Conservation (phyloP, 257 asterid genomes). For the Fraxinus americana region DNA sequence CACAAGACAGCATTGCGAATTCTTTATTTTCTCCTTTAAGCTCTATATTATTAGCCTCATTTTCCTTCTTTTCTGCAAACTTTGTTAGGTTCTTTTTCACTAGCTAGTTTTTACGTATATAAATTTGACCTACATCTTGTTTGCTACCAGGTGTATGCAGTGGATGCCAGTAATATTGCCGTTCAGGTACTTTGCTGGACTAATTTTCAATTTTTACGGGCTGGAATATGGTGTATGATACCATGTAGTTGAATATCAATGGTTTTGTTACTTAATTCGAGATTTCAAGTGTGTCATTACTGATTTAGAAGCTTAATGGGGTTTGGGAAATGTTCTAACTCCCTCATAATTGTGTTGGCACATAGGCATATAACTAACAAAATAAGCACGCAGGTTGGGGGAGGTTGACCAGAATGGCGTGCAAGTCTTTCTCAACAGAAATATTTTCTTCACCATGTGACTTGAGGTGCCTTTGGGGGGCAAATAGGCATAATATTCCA, state of each 20-base stretch:
- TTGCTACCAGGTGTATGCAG: slow-evolving; percentile 88
- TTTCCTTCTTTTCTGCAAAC: background rate
- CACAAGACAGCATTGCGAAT: background rate
- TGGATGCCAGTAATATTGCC: slow-evolving; percentile 98
- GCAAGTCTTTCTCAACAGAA: too few relatives aligned
- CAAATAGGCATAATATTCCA: background rate
- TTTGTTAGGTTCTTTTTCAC: background rate
- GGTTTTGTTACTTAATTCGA: background rate
- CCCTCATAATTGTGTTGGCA: background rate
- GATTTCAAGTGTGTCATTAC: background rate
- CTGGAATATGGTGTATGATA: slow-evolving; percentile 20
- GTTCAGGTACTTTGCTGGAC: slow-evolving; percentile 58
- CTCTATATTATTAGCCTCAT: slow-evolving; percentile 1
- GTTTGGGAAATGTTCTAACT: background rate
- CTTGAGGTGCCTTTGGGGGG: too few relatives aligned
- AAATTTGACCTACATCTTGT: slow-evolving; percentile 26
- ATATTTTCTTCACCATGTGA: too few relatives aligned
- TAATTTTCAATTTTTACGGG: slow-evolving; percentile 20
- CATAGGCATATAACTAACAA: background rate
- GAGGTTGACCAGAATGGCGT: too few relatives aligned
- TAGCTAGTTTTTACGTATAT: slow-evolving; percentile 24
- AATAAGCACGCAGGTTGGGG: background rate
- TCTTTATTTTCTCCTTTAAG: slow-evolving; percentile 17
- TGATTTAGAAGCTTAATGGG: background rate
- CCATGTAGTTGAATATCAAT: slow-evolving; percentile 1